Base-by-base conservation (phyloP, 345 rosid species). In the Cochlearia excelsa region DNA sequence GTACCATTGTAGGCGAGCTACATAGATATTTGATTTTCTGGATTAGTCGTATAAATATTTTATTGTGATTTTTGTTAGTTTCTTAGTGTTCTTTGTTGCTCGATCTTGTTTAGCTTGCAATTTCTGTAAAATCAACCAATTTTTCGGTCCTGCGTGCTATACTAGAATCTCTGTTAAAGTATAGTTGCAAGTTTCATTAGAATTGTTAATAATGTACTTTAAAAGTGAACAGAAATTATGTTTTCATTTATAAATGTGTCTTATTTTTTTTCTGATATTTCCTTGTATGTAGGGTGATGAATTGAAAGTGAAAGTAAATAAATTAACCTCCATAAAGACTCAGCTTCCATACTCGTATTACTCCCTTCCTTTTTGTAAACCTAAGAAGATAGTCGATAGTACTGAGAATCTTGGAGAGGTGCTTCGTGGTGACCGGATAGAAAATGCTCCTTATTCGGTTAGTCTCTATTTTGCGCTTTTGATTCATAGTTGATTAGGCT, bases 391-490 rank as follows among this genome's bases (percentile, higher is more conserved):
- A 11, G 68, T 84, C 16, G 98, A 91, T 75, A 91, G 92, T 66
- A 82, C 98, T 28, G 98, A 91, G 80, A 91, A 91, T 79, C 98
- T 91, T 49, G 96, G 98, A 30, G 98, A 91, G 80, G 98, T 91
- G 9, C 96, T 91, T 51, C 98, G 98, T 4, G 98, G 98, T 49
- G 98, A 91, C 68, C 90, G 96, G 2, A 91, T 91, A 26, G 98
- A 91, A 35, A 91, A 91, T 74, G 87, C 98, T 2, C 84, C 90
- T 52, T 91, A 77, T 61, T 81, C 66, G 82, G 98, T 88, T 51
- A 65, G 83, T 76, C 55, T 38, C 48, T 4, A 39, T n/a, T n/a
- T 1, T 39, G 43, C 43, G 9, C 9, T 9, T 6, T 39, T 39
- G 7, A 37, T 37, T 37, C 7, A 1, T 37, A 37, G 7, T 7